Percentiles rank a stretch among this genome's conserved stretches.
Conservation (phyloP, 306 rosid genomes). For the Glycine latifolia region DNA sequence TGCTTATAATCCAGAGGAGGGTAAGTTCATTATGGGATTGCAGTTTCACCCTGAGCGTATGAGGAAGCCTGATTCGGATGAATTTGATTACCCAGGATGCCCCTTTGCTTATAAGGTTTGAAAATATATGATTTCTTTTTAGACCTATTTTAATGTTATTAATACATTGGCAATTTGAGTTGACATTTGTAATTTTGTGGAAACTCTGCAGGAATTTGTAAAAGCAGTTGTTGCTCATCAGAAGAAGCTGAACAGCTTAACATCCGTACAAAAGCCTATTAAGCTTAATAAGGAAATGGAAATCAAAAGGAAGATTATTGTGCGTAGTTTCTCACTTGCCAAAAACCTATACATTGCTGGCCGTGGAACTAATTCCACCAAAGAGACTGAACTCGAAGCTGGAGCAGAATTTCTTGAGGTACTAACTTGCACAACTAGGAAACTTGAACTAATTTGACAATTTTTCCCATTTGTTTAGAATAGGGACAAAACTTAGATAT, state of each 20-base stretch:
- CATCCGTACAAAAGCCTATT: slow-evolving; percentile 52
- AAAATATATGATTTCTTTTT: background rate
- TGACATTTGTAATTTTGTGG: background rate
- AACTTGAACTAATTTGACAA: background rate
- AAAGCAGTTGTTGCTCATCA: slow-evolving; percentile 86
- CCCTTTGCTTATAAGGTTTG: slow-evolving; percentile 85
- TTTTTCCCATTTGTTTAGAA: background rate
- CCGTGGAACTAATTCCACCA: slow-evolving; percentile 43
- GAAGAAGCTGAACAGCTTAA: slow-evolving; percentile 62
- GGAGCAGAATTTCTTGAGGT: slow-evolving; percentile 94
- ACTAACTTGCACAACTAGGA: background rate
- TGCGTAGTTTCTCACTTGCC: slow-evolving; percentile 84
- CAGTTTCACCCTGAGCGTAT: slow-evolving; percentile 96
- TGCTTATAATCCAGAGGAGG: slow-evolving; percentile 89
- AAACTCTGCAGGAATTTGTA: slow-evolving; percentile 76
- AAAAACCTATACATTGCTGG: slow-evolving; percentile 67
- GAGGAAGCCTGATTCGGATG: slow-evolving; percentile 76
- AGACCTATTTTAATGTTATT: background rate
- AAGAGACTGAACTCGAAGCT: slow-evolving; percentile 79
- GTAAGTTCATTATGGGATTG: slow-evolving; percentile 94
- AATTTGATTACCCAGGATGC: slow-evolving; percentile 91
- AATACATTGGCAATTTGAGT: background rate
- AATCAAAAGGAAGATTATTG: slow-evolving; percentile 63
- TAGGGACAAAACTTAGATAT: background rate
- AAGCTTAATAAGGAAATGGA: slow-evolving; percentile 77